Evolutionary conservation across 345 rosid genomes (phyloP).

Genomic region (Citrus australasica): DNA sequence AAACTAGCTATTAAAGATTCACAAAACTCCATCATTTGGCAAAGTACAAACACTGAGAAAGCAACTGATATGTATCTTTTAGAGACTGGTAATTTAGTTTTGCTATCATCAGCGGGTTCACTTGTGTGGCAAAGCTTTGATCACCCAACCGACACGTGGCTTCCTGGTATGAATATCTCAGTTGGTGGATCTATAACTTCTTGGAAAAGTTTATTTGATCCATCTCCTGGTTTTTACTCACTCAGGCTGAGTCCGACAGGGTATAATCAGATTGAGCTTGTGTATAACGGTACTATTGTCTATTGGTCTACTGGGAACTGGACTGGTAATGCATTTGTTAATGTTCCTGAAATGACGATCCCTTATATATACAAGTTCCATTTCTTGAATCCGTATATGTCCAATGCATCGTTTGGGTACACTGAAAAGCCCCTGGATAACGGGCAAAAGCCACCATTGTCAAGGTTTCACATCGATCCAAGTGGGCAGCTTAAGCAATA

Average conservation of each 20-base stretch:
- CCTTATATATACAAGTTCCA: constrained; percentile 59
- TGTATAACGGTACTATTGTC: constrained; percentile 28
- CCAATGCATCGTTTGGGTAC: constrained; percentile 58
- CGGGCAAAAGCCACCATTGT: constrained; percentile 36
- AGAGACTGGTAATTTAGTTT: constrained; percentile 51
- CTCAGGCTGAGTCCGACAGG: constrained; percentile 33
- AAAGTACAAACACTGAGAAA: constrained; percentile 29
- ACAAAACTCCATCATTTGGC: constrained; percentile 34
- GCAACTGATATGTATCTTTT: constrained; percentile 21
- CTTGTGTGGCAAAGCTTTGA: constrained; percentile 59
- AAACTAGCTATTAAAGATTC: constrained; percentile 36
- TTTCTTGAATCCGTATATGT: constrained; percentile 45
- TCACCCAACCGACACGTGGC: constrained; percentile 54
- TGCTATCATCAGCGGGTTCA: constrained; percentile 24
- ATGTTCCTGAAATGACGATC: constrained; percentile 51
- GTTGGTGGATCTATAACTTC: constrained; percentile 23
- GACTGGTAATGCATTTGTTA: constrained; percentile 47
- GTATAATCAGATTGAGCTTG: constrained; percentile 46
- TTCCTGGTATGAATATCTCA: constrained; percentile 51
- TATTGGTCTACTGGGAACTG: constrained; percentile 67
- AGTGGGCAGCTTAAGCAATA: constrained; percentile 43
- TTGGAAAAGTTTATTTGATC: constrained; percentile 47
- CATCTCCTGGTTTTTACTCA: constrained; percentile 39
- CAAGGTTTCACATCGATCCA: constrained; percentile 42
- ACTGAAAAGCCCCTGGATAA: constrained; percentile 32